Evolutionary conservation across 306 rosid genomes (phyloP).

Genomic region (Mimosa bimucronata): DNA sequence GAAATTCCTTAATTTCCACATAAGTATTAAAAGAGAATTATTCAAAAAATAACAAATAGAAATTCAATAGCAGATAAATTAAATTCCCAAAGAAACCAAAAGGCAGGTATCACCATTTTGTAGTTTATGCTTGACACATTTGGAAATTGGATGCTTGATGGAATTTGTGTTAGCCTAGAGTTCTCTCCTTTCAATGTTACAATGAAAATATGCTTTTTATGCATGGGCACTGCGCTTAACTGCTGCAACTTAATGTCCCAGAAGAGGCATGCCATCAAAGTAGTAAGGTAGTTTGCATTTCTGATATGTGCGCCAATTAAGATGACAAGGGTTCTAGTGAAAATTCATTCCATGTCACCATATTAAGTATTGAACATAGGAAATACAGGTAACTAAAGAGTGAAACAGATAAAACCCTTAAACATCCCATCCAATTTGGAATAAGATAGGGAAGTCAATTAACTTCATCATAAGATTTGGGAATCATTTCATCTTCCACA

Average conservation of each 20-base stretch:
- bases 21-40: not conserved
- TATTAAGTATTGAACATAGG: not conserved
- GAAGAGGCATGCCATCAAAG: not conserved
- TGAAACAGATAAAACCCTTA: slow-evolving; percentile 9
- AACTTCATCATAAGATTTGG: slow-evolving; percentile 10
- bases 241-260: not conserved
- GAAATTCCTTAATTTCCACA: not conserved
- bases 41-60: not conserved
- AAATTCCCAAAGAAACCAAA: not conserved
- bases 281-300: not conserved
- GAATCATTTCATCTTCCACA: slow-evolving; percentile 11
- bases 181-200: not conserved
- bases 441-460: slow-evolving; percentile 11
- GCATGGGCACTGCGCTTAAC: not conserved
- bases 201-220: not conserved
- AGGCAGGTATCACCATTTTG: not conserved
- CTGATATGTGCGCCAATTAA: not conserved
- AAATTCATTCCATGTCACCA: slow-evolving; percentile 2
- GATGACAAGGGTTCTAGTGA: not conserved
- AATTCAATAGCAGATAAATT: not conserved
- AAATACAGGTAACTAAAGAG: not conserved
- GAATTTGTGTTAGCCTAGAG: not conserved
- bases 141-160: not conserved
- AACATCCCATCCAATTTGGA: slow-evolving; percentile 1
- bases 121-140: not conserved